Conservation (phyloP, 257 asterid species). For the Solanum verrucosum region DNA sequence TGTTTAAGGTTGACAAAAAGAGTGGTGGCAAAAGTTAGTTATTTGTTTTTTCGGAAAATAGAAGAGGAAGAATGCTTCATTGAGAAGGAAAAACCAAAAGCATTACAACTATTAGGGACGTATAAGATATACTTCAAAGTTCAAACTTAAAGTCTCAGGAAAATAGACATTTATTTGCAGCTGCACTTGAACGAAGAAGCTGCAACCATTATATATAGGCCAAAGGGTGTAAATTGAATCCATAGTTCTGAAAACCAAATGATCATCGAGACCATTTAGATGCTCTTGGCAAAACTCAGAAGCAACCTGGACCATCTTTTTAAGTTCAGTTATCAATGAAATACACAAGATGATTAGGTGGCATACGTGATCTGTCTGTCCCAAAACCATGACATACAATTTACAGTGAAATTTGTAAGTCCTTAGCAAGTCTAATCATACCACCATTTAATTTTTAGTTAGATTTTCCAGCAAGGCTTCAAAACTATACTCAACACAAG, state of each 20-base stretch:
- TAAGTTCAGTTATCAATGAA: background rate
- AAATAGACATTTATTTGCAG: background rate
- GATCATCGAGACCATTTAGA: background rate
- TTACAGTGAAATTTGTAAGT: background rate
- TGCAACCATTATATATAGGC: background rate
- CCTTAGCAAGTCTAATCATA: background rate
- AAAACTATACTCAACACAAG: background rate
- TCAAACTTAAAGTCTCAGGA: background rate
- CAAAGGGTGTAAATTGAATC: background rate
- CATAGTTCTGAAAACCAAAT: background rate
- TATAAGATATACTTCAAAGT: background rate
- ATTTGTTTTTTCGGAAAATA: background rate
- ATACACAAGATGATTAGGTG: background rate
- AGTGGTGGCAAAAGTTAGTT: background rate
- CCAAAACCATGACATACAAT: background rate
- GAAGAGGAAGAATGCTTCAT: background rate
- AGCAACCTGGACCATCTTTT: background rate
- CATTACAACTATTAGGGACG: background rate
- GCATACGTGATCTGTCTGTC: background rate
- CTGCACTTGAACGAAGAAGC: background rate
- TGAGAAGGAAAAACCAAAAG: background rate
- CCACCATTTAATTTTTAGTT: background rate
- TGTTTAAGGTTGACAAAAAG: background rate
- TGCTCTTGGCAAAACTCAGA: background rate
- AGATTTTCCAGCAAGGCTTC: background rate